Conservation (phyloP, 345 rosid genomes). For the Mangifera indica region DNA sequence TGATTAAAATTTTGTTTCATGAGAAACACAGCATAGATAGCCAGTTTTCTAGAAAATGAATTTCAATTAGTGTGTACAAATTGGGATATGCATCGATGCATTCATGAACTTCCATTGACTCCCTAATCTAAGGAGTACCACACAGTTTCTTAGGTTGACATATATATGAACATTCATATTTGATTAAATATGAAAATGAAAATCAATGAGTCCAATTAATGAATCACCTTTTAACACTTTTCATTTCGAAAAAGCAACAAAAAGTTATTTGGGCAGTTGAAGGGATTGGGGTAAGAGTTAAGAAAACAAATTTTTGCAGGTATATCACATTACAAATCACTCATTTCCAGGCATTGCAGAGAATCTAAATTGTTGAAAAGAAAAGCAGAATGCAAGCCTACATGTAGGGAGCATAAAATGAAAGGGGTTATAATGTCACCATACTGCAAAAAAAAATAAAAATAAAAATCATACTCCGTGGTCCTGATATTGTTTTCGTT, state of each 20-base stretch:
- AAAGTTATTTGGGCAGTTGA: neutral
- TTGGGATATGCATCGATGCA: neutral
- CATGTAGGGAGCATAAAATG: no score
- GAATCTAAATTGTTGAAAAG: neutral
- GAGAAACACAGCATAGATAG: neutral
- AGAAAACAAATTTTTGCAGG: neutral
- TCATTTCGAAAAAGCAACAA: constrained; percentile 18
- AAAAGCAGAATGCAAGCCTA: no score
- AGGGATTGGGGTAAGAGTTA: neutral
- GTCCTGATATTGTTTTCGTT: no score
- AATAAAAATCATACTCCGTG: no score
- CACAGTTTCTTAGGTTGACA: constrained; percentile 5
- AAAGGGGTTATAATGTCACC: no score
- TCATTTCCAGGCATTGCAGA: neutral
- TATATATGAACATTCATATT: neutral
- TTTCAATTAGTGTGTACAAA: neutral
- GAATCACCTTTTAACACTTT: constrained; percentile 4
- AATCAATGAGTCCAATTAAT: neutral
- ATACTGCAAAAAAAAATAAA: neutral
- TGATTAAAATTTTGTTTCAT: neutral
- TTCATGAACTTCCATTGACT: neutral
- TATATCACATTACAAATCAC: neutral
- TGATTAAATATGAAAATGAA: neutral
- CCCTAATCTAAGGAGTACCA: neutral
- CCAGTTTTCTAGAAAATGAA: neutral